Base-by-base conservation (phyloP, 2,329 filamentous ascomycete genomes). In the Penicillium corylophilum region DNA sequence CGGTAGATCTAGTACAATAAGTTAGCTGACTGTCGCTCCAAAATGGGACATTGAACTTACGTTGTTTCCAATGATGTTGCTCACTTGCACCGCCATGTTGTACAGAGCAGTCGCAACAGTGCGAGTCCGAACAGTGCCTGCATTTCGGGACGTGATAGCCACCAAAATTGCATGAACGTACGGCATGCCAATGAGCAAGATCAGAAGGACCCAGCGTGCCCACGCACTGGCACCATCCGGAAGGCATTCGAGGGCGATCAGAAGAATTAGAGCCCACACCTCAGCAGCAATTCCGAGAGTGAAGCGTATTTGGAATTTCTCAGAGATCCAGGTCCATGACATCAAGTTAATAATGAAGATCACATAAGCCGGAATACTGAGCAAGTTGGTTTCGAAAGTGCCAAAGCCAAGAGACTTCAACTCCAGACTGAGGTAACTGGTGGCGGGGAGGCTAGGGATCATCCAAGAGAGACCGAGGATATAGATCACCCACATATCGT, bases 311-410 rank as follows among this genome's bases (percentile, higher is more conserved):
- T 82, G 78, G 55, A 82, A 80, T 50, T 77, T 74, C 50, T 84
- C 80, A 5, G 79, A 81, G 41, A 79, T 72, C 68, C 74, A 81
- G 0, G 82, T 80, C 52, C 81, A 74, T 2, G 72, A 64, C 15
- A 84, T 64, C 68, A 85, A 78, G 40, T 82, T 81, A 43, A 82
- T 49, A 53, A 85, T 83, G 63, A 83, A 82, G 1, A 84, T 66
- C 0, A 73, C 74, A 15, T 79, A 80, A 0, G 81, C 78, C 0
- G 82, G 82, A 13, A 86, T 85, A 1, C 82, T 82, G 20, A 88
- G 76, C 54, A 88, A 73, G 57, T 86, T 88, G 24, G 79, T 80
- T 28, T 82, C 70, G 62, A 87, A 81, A 1, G 81, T 82, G 44
- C 69, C 70, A 69, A 84, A 85, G 12, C 76, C 82, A 4, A 86